A percentile compares a stretch with the other conserved stretches of the same genome.
These are phyloP conservation scores for Asterionellopsis glacialis DNA, from an alignment of 108 stramenopile genomes.

Conservation along the genomic window DNA sequence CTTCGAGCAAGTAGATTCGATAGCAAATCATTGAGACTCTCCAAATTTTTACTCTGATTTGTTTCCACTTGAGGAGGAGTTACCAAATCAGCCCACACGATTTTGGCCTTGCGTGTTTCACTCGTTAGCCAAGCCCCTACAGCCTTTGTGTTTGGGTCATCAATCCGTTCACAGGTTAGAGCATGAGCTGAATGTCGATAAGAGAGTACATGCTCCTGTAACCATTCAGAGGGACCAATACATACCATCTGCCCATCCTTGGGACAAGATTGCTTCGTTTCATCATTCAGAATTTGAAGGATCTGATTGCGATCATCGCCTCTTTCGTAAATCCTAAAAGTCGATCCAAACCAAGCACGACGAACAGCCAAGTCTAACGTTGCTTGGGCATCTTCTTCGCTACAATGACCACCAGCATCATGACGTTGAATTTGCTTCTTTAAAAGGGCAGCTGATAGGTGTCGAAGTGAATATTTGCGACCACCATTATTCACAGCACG, in stretches of 20 bases:
- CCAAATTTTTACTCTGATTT: constrained; percentile 7
- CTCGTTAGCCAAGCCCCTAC: constrained; percentile 54
- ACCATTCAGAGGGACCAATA: constrained; percentile 63
- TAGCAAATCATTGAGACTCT: constrained; percentile 12
- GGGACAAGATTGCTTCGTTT: constrained; percentile 8
- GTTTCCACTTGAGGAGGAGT: constrained; percentile 19
- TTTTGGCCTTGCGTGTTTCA: constrained; percentile 36
- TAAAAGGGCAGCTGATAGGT: constrained; percentile 46
- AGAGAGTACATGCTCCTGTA: constrained; percentile 45
- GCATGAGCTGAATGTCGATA: constrained; percentile 53
- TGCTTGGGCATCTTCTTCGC: constrained; percentile 72
- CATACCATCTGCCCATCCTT: constrained; percentile 44
- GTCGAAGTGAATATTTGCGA: constrained; percentile 67
- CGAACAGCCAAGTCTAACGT: constrained; percentile 61
- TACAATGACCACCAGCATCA: constrained; percentile 51
- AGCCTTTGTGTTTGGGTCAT: constrained; percentile 54
- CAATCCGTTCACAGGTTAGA: constrained; percentile 44
- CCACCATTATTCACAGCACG: constrained; percentile 30
- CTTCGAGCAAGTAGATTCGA: constrained; percentile 10
- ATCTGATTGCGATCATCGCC: constrained; percentile 12
- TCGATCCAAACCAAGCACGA: constrained; percentile 49
- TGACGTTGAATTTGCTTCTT: constrained; percentile 57
- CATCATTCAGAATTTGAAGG: constrained; percentile 12
- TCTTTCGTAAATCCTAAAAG: constrained; percentile 47
- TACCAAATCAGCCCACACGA: constrained; percentile 58